Base-by-base conservation (phyloP, 2,329 filamentous ascomycete species). In the Cytospora paraplurivora region DNA sequence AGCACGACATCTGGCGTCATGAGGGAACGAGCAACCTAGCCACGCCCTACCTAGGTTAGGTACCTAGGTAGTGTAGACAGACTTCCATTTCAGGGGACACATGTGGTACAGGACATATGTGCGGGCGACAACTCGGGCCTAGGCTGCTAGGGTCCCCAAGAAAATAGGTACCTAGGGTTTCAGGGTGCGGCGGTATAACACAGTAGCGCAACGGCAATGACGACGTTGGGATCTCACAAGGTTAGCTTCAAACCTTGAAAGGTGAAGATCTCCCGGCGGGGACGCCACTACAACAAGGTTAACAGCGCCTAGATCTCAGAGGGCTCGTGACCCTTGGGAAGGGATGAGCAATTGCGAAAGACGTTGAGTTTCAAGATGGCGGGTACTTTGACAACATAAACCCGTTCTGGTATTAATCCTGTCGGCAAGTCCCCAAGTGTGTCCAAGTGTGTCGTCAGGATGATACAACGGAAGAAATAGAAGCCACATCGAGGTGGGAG, bases 1-100 rank as follows among this genome's bases (percentile, higher is more conserved):
- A 60, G 58, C 58, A 54, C 58, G 50, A 35, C 50, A 54, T 54
- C 4, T 54, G 34, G 58, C 58, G 58, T 54, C 50, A 54, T 60
- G 50, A 33, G 12, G 44, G 12, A 47, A 21, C 44, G 32, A 33
- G 58, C 51, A 33, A 49, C 27, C 27, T 32, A 54, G 44, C 41
- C 50, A 51, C 56, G 56, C 44, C 56, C n/a, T n/a, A n/a, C n/a
- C n/a, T n/a, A n/a, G n/a, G n/a, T n/a, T n/a, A n/a, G n/a, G n/a
- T n/a, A n/a, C n/a, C n/a, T n/a, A n/a, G n/a, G n/a, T 58, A 41
- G 44, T 19, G 41, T 51, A 27, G 44, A 41, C 47, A 50, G 49
- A 32, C 21, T 41, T 7, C n/a, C 17, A n/a, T 60, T 38, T 32
- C 58, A 54, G 53, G 53, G 58, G 38, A n/a, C 51, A 33, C 13